These are phyloP conservation scores for Zygosaccharomyces pseudobailii DNA, from an alignment of 1,139 yeast genomes.

Conservation along the genomic window DNA sequence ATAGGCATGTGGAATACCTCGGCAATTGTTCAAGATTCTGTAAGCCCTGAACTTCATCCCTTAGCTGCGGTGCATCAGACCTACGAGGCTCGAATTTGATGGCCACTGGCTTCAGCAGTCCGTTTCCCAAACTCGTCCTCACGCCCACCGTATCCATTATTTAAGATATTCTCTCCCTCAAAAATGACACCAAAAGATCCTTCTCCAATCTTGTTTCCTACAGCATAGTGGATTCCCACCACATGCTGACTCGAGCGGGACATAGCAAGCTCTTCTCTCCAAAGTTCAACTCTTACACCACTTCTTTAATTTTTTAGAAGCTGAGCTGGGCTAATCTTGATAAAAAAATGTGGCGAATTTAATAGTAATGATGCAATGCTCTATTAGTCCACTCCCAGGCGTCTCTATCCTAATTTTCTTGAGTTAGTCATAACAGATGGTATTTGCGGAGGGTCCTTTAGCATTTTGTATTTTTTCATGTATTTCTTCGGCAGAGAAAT, in stretches of 20 bases:
- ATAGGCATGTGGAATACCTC: conserved; percentile 91
- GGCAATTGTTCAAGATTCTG: conserved; percentile 73
- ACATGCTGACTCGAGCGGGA: conserved; percentile 35
- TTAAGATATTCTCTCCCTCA: conserved; percentile 86
- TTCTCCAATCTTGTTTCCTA: conserved; percentile 96
- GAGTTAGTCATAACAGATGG: background rate
- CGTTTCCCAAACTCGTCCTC: conserved; percentile 35
- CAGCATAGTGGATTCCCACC: conserved; percentile 79
- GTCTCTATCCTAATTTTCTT: background rate
- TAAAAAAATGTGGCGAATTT: background rate
- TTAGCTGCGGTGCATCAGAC: conserved; percentile 94
- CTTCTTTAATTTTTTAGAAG: background rate
- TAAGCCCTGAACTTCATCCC: conserved; percentile 95
- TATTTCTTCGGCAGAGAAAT: background rate
- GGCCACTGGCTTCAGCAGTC: conserved; percentile 48
- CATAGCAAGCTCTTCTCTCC: conserved; percentile 5
- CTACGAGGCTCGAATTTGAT: conserved; percentile 82
- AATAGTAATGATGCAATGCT: background rate
- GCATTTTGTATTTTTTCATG: conserved; percentile 5
- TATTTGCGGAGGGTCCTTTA: background rate
- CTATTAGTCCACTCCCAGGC: background rate
- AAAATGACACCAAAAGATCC: conserved; percentile 97
- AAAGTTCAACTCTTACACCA: background rate
- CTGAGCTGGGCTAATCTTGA: background rate
- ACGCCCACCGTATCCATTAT: conserved; percentile 28